Conservation (phyloP, 768 basidiomycete species). For the Rhizopogon rudus region DNA sequence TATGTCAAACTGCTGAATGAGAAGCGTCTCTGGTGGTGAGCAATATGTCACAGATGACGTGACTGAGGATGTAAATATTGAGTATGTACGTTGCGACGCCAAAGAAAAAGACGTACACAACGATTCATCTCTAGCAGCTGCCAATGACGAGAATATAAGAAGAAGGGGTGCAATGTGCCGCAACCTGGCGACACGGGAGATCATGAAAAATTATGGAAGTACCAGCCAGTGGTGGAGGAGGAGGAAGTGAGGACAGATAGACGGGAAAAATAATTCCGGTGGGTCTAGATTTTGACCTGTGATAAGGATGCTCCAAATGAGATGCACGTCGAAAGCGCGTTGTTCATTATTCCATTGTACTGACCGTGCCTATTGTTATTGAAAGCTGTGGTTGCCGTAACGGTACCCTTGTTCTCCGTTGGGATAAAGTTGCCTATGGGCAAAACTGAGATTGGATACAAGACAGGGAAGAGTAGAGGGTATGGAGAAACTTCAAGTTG, state of each 20-base stretch:
- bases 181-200: slow-evolving; percentile 70
- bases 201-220: slow-evolving; percentile 42
- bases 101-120: slow-evolving; percentile 47
- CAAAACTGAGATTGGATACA: too few species aligned
- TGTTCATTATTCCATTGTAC: slow-evolving; percentile 25
- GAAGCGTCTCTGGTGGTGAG: slow-evolving; percentile 70
- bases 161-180: slow-evolving; percentile 47
- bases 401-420: slow-evolving; percentile 14
- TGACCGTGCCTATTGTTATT: slow-evolving; percentile 26
- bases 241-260: slow-evolving; percentile 16
- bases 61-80: slow-evolving; percentile 36
- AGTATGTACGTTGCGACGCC: slow-evolving; percentile 3
- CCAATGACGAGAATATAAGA: slow-evolving; percentile 32
- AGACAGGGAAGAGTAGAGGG: too few species aligned
- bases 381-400: slow-evolving; percentile 18
- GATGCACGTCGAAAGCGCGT: slow-evolving; percentile 23
- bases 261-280: slow-evolving; percentile 20
- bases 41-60: slow-evolving; percentile 90
- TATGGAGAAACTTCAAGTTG: too few species aligned
- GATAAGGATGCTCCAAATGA: slow-evolving; percentile 18
- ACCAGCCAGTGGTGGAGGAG: slow-evolving; percentile 4
- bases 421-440: too few species aligned
- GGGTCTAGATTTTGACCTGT: slow-evolving; percentile 6
- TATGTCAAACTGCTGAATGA: slow-evolving; percentile 74
- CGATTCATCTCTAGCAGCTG: slow-evolving; percentile 46